Conservation (phyloP, 805 yeast genomes). For the Metahyphopichia silvanorum region DNA sequence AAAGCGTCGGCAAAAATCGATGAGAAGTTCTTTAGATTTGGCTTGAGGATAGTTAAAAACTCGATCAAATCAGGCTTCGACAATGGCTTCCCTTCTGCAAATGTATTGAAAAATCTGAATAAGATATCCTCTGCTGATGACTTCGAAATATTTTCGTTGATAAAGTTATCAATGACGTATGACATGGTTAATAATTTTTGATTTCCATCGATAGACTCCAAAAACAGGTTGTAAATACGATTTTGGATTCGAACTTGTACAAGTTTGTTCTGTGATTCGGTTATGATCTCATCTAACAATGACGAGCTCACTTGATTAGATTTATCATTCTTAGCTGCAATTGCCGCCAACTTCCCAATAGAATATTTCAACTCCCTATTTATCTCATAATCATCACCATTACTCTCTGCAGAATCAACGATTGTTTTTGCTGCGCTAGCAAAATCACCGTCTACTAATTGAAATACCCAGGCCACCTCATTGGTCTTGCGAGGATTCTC, state of each 20-base stretch:
- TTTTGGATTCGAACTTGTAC: conserved; percentile 50
- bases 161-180: conserved; percentile 13
- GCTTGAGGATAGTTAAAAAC: conserved; percentile 45
- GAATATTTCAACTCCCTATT: conserved; percentile 59
- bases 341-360: conserved; percentile 64
- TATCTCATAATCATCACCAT: conserved; percentile 37
- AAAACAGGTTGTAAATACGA: conserved; percentile 18
- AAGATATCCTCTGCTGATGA: conserved; percentile 12
- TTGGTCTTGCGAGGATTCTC: conserved; percentile 41
- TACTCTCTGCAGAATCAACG: conserved; percentile 30
- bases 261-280: conserved; percentile 49
- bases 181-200: conserved; percentile 7
- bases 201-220: conserved; percentile 11
- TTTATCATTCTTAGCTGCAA: conserved; percentile 35
- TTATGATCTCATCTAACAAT: conserved; percentile 22
- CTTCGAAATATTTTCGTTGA: conserved; percentile 11
- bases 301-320: conserved; percentile 8
- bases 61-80: conserved; percentile 47
- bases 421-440: conserved; percentile 49
- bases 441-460: conserved; percentile 52
- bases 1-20: conserved; percentile 43
- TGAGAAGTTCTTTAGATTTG: conserved; percentile 10
- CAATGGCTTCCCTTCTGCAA: conserved; percentile 39
- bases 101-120: conserved; percentile 18
- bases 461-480: conserved; percentile 69